Conservation (phyloP, 441 rosid genomes). For the Breynia disticha region DNA sequence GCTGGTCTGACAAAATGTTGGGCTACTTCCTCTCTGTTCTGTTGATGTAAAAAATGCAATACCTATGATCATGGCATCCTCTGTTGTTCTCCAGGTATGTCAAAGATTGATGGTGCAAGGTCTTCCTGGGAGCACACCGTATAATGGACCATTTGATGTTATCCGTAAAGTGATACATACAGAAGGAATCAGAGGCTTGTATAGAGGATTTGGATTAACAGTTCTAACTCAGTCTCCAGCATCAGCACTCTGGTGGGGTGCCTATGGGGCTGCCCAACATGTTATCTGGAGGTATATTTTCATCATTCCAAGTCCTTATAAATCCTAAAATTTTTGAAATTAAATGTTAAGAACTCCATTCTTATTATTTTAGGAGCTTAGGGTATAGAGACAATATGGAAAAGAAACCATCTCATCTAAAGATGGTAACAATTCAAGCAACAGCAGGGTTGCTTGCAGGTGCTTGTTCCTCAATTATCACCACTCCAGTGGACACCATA, state of each 20-base stretch:
- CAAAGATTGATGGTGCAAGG: conserved; percentile 66
- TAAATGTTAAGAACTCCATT: neutral
- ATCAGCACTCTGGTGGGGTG: conserved; percentile 73
- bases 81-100: conserved; percentile 25
- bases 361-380: conserved; percentile 33
- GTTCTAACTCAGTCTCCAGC: conserved; percentile 25
- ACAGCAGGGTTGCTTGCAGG: conserved; percentile 55
- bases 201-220: conserved; percentile 58
- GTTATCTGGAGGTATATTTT: conserved; percentile 44
- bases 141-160: conserved; percentile 42
- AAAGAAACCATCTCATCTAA: conserved; percentile 50
- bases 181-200: conserved; percentile 53
- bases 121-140: conserved; percentile 36
- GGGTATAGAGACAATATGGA: conserved; percentile 36
- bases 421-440: conserved; percentile 58
- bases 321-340: neutral
- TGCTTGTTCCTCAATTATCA: conserved; percentile 43
- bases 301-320: neutral
- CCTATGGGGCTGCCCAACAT: conserved; percentile 52
- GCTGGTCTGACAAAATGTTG: no score
- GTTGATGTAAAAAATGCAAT: neutral
- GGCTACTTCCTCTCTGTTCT: no score
- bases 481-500: conserved; percentile 49
- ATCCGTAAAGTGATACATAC: conserved; percentile 28
- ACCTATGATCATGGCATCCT: neutral